These are phyloP conservation scores for Eimeria necatrix DNA, from an alignment of 169 alveolate genomes.

Conservation along the genomic window DNA sequence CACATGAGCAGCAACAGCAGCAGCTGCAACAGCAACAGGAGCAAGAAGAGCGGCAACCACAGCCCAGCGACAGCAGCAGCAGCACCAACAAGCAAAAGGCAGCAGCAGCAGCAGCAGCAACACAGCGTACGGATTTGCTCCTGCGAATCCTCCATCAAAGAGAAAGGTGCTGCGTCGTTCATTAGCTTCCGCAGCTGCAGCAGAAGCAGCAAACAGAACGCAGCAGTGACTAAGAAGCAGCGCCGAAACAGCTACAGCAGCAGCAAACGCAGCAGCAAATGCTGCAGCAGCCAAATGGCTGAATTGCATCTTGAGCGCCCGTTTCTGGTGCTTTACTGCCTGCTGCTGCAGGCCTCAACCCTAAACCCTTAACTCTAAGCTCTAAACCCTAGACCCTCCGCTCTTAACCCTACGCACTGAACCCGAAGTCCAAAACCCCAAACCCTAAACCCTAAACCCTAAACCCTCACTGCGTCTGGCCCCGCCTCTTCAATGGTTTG, in stretches of 20 bases:
- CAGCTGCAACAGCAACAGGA: not conserved
- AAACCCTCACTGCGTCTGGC: not conserved
- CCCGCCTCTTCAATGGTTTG: not conserved
- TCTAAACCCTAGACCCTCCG: too few relatives aligned
- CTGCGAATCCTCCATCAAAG: not conserved
- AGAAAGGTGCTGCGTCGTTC: not conserved
- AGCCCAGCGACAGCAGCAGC: too few relatives aligned
- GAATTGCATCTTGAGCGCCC: not conserved
- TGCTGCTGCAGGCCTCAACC: too few relatives aligned
- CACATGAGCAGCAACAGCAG: not conserved
- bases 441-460: not conserved
- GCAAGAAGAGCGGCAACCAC: not conserved
- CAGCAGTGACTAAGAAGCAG: too few relatives aligned
- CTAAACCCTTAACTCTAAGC: too few relatives aligned
- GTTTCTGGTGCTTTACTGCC: not conserved
- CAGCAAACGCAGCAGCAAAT: not conserved
- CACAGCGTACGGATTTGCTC: not conserved
- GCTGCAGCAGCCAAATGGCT: not conserved
- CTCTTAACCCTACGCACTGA: not conserved
- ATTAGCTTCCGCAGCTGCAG: not conserved
- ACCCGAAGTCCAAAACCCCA: not conserved
- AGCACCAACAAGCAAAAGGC: not conserved
- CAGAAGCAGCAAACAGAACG: not conserved
- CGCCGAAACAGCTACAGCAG: too few relatives aligned
- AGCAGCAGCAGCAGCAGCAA: constrained; percentile 15